Evolutionary conservation across 1,284 basidiomycete species (phyloP).

Genomic region (Ganoderma boninense): DNA sequence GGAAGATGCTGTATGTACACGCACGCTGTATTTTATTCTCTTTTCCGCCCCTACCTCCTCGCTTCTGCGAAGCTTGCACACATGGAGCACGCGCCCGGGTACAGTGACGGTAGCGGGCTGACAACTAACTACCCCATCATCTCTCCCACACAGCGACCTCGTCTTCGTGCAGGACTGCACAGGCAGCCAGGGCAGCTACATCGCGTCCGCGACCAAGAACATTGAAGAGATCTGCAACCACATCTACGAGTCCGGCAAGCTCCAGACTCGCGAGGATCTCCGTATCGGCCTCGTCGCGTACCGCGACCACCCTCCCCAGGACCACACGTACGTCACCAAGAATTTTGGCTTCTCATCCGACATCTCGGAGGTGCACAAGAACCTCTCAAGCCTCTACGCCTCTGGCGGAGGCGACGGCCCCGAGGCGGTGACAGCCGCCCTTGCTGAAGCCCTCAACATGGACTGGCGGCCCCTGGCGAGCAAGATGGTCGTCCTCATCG

Average conservation of each 20-base stretch:
- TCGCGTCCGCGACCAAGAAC: conserved; percentile 94
- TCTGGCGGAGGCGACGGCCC: conserved; percentile 98
- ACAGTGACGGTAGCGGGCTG: conserved; percentile 3
- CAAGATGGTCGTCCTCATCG: conserved; percentile 96
- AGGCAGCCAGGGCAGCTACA: conserved; percentile 86
- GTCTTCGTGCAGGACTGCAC: conserved; percentile 93
- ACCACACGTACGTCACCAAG: conserved; percentile 92
- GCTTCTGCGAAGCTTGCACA: neutral
- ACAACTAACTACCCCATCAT: conserved; percentile 12
- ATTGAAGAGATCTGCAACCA: conserved; percentile 97
- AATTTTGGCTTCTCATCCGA: conserved; percentile 96
- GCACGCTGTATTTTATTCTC: conserved; percentile 3
- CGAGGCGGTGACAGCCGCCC: conserved; percentile 95
- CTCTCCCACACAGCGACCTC: conserved; percentile 69
- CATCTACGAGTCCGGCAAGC: conserved; percentile 94
- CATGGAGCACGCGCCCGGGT: neutral
- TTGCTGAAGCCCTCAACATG: conserved; percentile 88
- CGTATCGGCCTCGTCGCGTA: conserved; percentile 92
- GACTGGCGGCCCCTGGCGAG: conserved; percentile 92
- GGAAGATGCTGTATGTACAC: conserved; percentile 78
- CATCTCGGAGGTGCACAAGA: conserved; percentile 86
- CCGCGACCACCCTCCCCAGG: conserved; percentile 95
- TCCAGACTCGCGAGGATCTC: conserved; percentile 88
- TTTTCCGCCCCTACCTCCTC: neutral
- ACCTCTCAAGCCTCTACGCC: conserved; percentile 88